Percentiles rank a stretch among this genome's conserved stretches.
Evolutionary conservation across 352 stramenopile genomes (phyloP).

Genomic region (Pseudoperonospora humuli): DNA sequence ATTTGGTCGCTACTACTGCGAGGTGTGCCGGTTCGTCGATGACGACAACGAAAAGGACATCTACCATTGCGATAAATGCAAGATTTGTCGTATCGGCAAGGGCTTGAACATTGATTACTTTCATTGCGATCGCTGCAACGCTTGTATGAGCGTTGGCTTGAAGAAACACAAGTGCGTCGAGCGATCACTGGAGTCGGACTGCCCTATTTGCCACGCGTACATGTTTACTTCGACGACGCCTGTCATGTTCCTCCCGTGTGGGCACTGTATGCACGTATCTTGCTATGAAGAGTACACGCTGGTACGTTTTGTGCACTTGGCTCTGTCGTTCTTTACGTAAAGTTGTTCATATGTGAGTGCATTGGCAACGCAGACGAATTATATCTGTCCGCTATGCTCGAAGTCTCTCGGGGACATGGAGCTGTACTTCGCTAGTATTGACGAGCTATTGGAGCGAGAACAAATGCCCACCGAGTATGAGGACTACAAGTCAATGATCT

Average conservation of each 20-base stretch:
- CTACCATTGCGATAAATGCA: conserved; percentile 98
- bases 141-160: conserved; percentile 90
- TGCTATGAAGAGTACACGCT: conserved; percentile 94
- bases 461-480: conserved; percentile 75
- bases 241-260: conserved; percentile 91
- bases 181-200: conserved; percentile 91
- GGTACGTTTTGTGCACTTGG: conserved; percentile 20
- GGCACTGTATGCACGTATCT: conserved; percentile 94
- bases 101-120: conserved; percentile 95
- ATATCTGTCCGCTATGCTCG: conserved; percentile 93
- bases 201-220: conserved; percentile 91
- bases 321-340: too few relatives aligned
- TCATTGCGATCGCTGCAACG: conserved; percentile 97
- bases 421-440: conserved; percentile 81
- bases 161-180: conserved; percentile 92
- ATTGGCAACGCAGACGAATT: conserved; percentile 89
- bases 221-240: conserved; percentile 95
- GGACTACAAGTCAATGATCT: conserved; percentile 66
- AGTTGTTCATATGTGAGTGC: too few relatives aligned
- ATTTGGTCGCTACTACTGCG: conserved; percentile 92
- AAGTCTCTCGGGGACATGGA: conserved; percentile 94
- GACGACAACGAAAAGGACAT: conserved; percentile 90
- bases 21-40: conserved; percentile 95
- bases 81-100: conserved; percentile 93
- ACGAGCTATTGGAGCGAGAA: conserved; percentile 73